phyloP scores from a whole-genome alignment of 2,329 filamentous ascomycete genomes.

The Ilyonectria mors-panacis region DNA sequence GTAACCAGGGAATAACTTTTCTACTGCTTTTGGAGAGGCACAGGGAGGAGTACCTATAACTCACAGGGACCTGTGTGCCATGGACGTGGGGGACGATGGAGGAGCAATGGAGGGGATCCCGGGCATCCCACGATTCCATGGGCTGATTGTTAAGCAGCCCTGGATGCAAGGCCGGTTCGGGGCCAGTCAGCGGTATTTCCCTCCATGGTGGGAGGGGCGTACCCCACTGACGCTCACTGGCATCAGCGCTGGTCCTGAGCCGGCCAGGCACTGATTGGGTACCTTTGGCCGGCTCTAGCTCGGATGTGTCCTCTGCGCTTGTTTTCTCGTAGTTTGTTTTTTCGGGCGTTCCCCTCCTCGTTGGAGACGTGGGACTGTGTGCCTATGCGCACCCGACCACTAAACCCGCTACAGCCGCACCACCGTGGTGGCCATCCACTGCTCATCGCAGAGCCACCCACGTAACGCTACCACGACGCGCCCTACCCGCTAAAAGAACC shows the following conservation, averaged over 20 bases:
- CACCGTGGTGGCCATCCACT: constrained; percentile 7
- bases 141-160: constrained; percentile 47
- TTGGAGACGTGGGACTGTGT: background rate
- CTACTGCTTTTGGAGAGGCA: background rate
- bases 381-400: constrained; percentile 18
- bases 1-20: background rate
- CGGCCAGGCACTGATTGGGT: constrained; percentile 8
- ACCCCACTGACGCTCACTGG: constrained; percentile 16
- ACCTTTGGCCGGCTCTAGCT: background rate
- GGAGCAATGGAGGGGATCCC: constrained; percentile 37
- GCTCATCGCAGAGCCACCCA: background rate
- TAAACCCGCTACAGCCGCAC: constrained; percentile 19
- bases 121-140: constrained; percentile 36
- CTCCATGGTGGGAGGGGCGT: constrained; percentile 1
- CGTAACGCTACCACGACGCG: constrained; percentile 6
- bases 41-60: background rate
- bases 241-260: background rate
- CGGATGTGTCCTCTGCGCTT: background rate
- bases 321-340: background rate
- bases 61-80: background rate
- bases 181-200: constrained; percentile 13
- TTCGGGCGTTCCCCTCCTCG: background rate
- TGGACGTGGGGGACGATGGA: constrained; percentile 34
- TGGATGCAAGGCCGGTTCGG: constrained; percentile 1
- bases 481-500: constrained; percentile 15